These are phyloP conservation scores for Aspergillus biplanus DNA, from an alignment of 495 filamentous ascomycete genomes.

Conservation along the genomic window DNA sequence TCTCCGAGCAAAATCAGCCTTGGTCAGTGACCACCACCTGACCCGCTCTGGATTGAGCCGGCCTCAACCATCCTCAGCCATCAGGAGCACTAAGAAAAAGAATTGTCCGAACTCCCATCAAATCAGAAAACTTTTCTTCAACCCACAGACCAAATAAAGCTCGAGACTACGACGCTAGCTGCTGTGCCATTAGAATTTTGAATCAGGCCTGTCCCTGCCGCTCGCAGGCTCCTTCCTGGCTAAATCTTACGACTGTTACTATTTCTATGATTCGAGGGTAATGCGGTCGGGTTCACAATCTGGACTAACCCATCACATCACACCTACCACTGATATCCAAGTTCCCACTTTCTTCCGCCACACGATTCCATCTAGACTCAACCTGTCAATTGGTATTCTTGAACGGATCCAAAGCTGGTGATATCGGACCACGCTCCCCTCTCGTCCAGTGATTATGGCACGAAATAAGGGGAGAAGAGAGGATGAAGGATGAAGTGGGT, in stretches of 20 bases:
- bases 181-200: slow-evolving; percentile 15
- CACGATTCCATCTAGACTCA: slow-evolving; percentile 22
- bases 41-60: slow-evolving; percentile 21
- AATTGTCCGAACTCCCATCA: slow-evolving; percentile 26
- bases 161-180: slow-evolving; percentile 13
- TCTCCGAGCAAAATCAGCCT: slow-evolving; percentile 23
- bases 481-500: slow-evolving; percentile 1
- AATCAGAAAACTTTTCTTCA: slow-evolving; percentile 21
- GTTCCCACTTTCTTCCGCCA: slow-evolving; percentile 32
- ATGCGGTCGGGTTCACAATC: slow-evolving; percentile 10
- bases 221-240: background rate
- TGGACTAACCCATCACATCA: slow-evolving; percentile 6
- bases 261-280: background rate
- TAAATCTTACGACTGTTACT: background rate
- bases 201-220: slow-evolving; percentile 8
- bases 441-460: slow-evolving; percentile 2
- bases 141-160: slow-evolving; percentile 27
- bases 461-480: background rate
- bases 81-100: slow-evolving; percentile 1
- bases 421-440: slow-evolving; percentile 9
- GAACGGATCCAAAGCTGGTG: slow-evolving; percentile 11
- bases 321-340: slow-evolving; percentile 10
- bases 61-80: background rate
- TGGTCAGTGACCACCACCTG: slow-evolving; percentile 35
- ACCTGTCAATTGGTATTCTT: slow-evolving; percentile 30